A percentile compares a stretch with the other conserved stretches of the same genome.
phyloP scores from a whole-genome alignment of 2,329 filamentous ascomycete species.

The Pyricularia sp. region DNA sequence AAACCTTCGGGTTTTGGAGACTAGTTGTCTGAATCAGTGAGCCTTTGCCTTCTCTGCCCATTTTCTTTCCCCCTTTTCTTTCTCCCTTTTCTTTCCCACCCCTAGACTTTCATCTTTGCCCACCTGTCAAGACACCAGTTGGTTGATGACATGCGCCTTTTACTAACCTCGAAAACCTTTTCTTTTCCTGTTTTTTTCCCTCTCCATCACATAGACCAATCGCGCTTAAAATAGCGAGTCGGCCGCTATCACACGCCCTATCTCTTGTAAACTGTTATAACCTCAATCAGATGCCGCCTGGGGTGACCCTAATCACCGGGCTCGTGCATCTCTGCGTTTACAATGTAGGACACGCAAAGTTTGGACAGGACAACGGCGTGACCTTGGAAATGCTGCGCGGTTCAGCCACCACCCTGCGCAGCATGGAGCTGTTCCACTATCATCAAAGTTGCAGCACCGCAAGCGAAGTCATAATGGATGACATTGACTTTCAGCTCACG shows the following conservation, averaged over 20 bases:
- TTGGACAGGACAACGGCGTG: not conserved
- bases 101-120: too few relatives aligned
- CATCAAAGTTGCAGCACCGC: not conserved
- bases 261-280: not conserved
- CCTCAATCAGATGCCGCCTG: not conserved
- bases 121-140: too few relatives aligned
- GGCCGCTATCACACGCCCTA: not conserved
- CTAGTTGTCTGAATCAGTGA: too few relatives aligned
- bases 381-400: not conserved
- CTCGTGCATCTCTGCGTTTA: not conserved
- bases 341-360: not conserved
- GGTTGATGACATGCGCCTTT: too few relatives aligned
- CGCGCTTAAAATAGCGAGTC: too few relatives aligned
- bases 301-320: not conserved
- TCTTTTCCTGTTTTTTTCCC: too few relatives aligned
- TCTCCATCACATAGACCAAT: too few relatives aligned
- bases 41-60: too few relatives aligned
- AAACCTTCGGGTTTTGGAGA: not conserved
- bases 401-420: not conserved
- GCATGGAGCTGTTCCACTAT: not conserved
- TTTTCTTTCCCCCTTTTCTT: too few relatives aligned
- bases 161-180: too few relatives aligned
- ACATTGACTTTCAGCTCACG: not conserved
- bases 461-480: not conserved
- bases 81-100: too few relatives aligned